Percentiles rank a stretch among this genome's conserved stretches.
Conservation (phyloP, 139 green algal genomes). For the Haematococcus sp. region DNA sequence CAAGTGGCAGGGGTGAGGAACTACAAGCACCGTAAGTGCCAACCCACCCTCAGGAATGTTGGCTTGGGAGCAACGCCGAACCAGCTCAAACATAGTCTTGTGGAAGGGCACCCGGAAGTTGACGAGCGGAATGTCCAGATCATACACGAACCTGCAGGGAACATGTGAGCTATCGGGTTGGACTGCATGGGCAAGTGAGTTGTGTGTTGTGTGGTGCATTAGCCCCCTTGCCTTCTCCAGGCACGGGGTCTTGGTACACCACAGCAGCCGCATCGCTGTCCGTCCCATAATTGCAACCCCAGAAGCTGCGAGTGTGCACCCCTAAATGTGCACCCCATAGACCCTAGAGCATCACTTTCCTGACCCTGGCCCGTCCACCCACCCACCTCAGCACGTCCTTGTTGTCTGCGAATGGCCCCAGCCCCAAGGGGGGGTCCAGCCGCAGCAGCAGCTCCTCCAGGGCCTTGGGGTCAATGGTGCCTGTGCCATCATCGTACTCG, state of each 20-base stretch:
- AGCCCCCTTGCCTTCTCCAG: too few species aligned
- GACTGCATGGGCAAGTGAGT: too few species aligned
- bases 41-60: slow-evolving; percentile 55
- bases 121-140: slow-evolving; percentile 71
- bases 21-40: not conserved
- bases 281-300: too few species aligned
- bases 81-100: slow-evolving; percentile 67
- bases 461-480: slow-evolving; percentile 51
- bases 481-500: slow-evolving; percentile 71
- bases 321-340: not conserved
- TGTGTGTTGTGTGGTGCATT: too few species aligned
- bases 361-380: not conserved
- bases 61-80: slow-evolving; percentile 48
- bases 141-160: slow-evolving; percentile 53
- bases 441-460: slow-evolving; percentile 61
- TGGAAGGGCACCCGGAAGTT: slow-evolving; percentile 59
- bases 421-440: slow-evolving; percentile 60
- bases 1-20: not conserved
- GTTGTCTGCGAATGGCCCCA: slow-evolving; percentile 47
- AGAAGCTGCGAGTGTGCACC: not conserved
- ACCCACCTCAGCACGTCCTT: slow-evolving; percentile 54
- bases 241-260: too few species aligned
- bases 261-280: too few species aligned
- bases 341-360: not conserved
- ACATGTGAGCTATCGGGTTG: not conserved